Conservation (phyloP, 2,329 filamentous ascomycete genomes). For the Neurospora sp. region DNA sequence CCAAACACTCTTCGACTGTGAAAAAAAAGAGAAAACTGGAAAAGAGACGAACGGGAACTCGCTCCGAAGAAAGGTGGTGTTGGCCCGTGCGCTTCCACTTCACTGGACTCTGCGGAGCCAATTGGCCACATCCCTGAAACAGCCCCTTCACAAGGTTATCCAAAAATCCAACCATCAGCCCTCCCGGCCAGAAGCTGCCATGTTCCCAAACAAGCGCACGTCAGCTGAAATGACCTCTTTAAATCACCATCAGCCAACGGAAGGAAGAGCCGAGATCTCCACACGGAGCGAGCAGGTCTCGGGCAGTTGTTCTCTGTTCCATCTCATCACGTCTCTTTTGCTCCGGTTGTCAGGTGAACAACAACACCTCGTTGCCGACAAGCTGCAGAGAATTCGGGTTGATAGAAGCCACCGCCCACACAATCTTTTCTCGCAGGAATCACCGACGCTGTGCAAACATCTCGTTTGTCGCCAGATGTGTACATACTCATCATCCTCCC, state of each 20-base stretch:
- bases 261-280: not conserved
- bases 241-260: not conserved
- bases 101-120: not conserved
- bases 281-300: not conserved
- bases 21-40: not conserved
- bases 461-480: not conserved
- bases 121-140: not conserved
- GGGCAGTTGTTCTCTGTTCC: not conserved
- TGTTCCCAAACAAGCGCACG: not conserved
- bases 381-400: not conserved
- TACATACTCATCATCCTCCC: not conserved
- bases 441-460: not conserved
- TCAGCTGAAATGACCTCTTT: not conserved
- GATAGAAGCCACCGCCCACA: not conserved
- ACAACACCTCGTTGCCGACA: not conserved
- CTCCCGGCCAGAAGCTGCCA: not conserved
- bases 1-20: not conserved
- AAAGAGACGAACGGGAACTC: not conserved
- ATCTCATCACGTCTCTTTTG: not conserved
- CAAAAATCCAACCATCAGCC: not conserved
- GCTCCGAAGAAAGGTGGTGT: not conserved
- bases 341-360: not conserved
- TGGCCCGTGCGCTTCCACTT: not conserved
- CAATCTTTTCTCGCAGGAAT: not conserved
- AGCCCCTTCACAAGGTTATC: not conserved